Evolutionary conservation across 1,139 yeast genomes (phyloP).

Genomic region (Saccharomyces pastorianus): DNA sequence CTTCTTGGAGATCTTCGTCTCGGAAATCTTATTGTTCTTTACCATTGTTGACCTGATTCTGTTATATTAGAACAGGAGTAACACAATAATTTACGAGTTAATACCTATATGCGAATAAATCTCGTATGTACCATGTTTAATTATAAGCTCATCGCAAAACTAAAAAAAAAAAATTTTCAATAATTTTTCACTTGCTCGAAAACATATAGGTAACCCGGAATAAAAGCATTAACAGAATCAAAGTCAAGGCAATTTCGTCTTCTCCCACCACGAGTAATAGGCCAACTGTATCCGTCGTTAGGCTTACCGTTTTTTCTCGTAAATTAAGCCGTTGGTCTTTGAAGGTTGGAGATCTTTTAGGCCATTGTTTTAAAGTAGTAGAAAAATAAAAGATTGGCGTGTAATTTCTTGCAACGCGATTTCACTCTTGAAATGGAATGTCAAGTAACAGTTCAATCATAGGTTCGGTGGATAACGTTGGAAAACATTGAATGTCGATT

Average conservation of each 20-base stretch:
- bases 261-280: neutral
- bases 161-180: slow-evolving; percentile 2
- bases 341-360: neutral
- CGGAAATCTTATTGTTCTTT: neutral
- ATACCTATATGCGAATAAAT: neutral
- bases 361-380: neutral
- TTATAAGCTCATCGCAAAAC: slow-evolving; percentile 2
- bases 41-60: neutral
- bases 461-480: neutral
- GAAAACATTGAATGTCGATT: neutral
- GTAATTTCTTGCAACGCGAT: neutral
- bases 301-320: neutral
- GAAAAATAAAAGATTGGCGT: neutral
- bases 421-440: neutral
- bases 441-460: neutral
- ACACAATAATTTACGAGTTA: neutral
- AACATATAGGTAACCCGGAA: neutral
- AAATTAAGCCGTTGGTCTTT: neutral
- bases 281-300: neutral
- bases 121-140: neutral
- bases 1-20: slow-evolving; percentile 24
- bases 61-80: neutral
- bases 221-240: neutral
- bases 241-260: neutral
- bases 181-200: slow-evolving; percentile 1